Evolutionary conservation across 169 alveolate species (phyloP).

Genomic region (Plasmodium falciparum): DNA sequence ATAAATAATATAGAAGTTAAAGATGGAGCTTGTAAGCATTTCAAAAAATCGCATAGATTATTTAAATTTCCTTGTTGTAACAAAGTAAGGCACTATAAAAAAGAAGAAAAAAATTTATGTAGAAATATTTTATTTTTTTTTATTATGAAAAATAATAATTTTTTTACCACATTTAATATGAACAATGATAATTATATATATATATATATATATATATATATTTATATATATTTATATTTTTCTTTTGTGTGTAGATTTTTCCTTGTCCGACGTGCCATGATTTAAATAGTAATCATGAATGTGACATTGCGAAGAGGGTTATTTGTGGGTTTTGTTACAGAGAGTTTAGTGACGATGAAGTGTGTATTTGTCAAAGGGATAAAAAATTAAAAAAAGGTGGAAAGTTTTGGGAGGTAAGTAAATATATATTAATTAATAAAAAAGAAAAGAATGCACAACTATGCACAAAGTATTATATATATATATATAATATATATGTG

Average conservation of each 20-base stretch:
- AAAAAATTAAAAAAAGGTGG: constrained; percentile 74
- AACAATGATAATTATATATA: too few relatives aligned
- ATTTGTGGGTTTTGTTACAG: constrained; percentile 82
- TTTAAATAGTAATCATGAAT: constrained; percentile 79
- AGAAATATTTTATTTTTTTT: neutral
- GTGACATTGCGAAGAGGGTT: constrained; percentile 77
- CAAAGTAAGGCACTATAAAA: constrained; percentile 35
- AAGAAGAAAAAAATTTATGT: neutral
- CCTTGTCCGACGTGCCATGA: constrained; percentile 83
- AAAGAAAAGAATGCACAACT: neutral
- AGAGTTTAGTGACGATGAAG: constrained; percentile 78
- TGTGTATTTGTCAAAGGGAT: constrained; percentile 65
- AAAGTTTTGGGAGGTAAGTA: constrained; percentile 79
- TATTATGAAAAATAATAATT: neutral
- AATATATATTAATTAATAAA: neutral
- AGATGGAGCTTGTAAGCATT: constrained; percentile 82
- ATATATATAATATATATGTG: constrained; percentile 16
- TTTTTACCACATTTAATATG: neutral
- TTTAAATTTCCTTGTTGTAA: constrained; percentile 82
- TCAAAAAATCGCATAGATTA: constrained; percentile 79
- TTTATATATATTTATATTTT: neutral
- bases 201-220: neutral
- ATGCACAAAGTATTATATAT: neutral
- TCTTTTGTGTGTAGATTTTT: constrained; percentile 42
- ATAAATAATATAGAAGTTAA: constrained; percentile 74